Evolutionary conservation across 2,329 filamentous ascomycete genomes (phyloP), one percentile per base, ranked within the genome.

Genomic region (Fusarium fracticaudum): DNA sequence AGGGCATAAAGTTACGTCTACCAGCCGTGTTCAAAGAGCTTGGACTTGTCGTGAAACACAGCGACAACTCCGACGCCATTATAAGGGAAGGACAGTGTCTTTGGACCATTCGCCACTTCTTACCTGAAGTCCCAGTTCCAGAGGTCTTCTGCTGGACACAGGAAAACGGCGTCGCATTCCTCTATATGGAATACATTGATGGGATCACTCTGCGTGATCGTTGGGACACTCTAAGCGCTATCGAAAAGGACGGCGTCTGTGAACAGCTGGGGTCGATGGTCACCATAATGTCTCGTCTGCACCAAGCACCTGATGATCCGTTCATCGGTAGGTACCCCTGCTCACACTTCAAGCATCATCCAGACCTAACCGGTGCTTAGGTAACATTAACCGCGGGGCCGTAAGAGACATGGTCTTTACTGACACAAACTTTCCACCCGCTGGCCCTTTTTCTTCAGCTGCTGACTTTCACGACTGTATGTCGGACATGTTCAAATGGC

Each of bases 41-140:
- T 8, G 69, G 53, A 22, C 72, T 72, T 37, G 18, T 71, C n/a
- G 72, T 69, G n/a, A 73, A 73, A 31, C 63, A 62, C 13, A 65
- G 59, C 24, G 8, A 61, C 31, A 40, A 24, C 29, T n/a, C 50
- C 1, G 6, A 37, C 1, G 67, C 64, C 26, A 59, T 62, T 35
- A 47, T 64, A 12, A 7, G 15, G 15, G 41, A 63, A 33, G 41
- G 35, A 6, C 40, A 40, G 50, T 57, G 50, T 33, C 41, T 57
- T 13, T 57, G 50, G 50, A 50, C 50, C 9, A 3, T 63, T 48
- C 35, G 58, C 22, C 44, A 41, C 7, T 54, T 58, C 20, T n/a
- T 71, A 12, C 60, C 64, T 15, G 55, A 58, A 26, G 60, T 73
- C 6, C 72, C 69, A 13, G 64, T 68, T n/a, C 72, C 67, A 24